Conservation (phyloP, 768 basidiomycete genomes). For the Amanita pallidorosea region DNA sequence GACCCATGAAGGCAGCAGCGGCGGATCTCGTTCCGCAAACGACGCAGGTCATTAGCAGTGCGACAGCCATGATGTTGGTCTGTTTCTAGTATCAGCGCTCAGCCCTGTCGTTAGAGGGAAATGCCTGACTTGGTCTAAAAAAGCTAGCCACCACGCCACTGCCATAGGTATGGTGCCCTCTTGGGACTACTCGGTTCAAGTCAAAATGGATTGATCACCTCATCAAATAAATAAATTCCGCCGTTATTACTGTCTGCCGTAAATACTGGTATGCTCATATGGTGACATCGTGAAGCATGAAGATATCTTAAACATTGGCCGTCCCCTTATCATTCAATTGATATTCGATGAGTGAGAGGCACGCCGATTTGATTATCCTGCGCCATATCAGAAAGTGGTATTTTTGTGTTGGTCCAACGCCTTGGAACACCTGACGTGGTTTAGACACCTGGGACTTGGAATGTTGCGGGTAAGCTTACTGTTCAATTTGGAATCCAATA, state of each 20-base stretch:
- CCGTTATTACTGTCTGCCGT: not conserved
- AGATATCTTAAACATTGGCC: not conserved
- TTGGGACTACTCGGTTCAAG: too few relatives aligned
- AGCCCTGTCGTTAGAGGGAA: not conserved
- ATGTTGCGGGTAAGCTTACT: slow-evolving; percentile 40
- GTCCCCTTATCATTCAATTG: slow-evolving; percentile 49
- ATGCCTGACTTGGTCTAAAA: too few relatives aligned
- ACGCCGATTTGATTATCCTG: slow-evolving; percentile 42
- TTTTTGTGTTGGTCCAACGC: slow-evolving; percentile 31
- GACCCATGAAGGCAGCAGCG: slow-evolving; percentile 48
- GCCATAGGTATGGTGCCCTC: too few relatives aligned
- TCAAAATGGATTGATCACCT: too few relatives aligned
- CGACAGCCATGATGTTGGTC: slow-evolving; percentile 50
- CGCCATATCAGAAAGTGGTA: slow-evolving; percentile 31
- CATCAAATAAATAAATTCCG: not conserved
- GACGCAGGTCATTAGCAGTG: slow-evolving; percentile 32
- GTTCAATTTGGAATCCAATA: slow-evolving; percentile 60
- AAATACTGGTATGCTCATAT: not conserved
- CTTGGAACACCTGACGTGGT: slow-evolving; percentile 33
- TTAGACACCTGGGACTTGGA: not conserved
- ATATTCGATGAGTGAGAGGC: slow-evolving; percentile 53
- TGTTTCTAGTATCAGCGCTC: slow-evolving; percentile 15
- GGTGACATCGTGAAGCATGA: not conserved
- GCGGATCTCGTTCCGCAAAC: slow-evolving; percentile 54
- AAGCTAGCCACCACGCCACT: too few relatives aligned